Percentiles rank a stretch among this genome's conserved stretches.
Conservation (phyloP, 2,329 filamentous ascomycete genomes). For the Aspergillus aculeatus region DNA sequence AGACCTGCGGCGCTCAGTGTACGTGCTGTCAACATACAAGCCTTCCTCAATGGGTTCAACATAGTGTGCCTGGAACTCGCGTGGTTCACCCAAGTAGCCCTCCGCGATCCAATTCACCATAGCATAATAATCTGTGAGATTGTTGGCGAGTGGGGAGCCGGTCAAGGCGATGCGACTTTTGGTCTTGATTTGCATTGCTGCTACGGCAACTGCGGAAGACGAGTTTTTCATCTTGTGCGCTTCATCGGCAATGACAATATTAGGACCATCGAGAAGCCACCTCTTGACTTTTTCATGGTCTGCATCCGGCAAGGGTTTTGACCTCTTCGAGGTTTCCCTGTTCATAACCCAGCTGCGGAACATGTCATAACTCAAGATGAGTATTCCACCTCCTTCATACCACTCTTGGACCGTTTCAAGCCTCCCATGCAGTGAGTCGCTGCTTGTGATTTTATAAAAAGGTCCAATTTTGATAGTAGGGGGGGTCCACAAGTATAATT, state of each 20-base stretch:
- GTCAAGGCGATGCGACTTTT: constrained; percentile 77
- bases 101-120: constrained; percentile 87
- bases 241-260: constrained; percentile 79
- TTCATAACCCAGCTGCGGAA: constrained; percentile 53
- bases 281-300: constrained; percentile 43
- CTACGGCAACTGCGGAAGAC: constrained; percentile 51
- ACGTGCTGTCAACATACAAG: constrained; percentile 63
- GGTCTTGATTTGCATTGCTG: constrained; percentile 62
- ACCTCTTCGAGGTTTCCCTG: constrained; percentile 27
- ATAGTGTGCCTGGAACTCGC: constrained; percentile 70
- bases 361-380: constrained; percentile 74
- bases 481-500: constrained; percentile 70
- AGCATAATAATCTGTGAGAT: constrained; percentile 77
- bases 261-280: constrained; percentile 61
- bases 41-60: constrained; percentile 71
- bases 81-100: constrained; percentile 67
- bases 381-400: constrained; percentile 64
- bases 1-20: constrained; percentile 56
- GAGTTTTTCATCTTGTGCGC: constrained; percentile 76
- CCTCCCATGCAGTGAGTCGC: constrained; percentile 40
- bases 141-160: constrained; percentile 82
- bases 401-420: constrained; percentile 55
- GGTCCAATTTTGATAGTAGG: constrained; percentile 52
- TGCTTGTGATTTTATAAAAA: constrained; percentile 56
- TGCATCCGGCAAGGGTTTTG: constrained; percentile 32